A percentile compares a stretch with the other conserved stretches of the same genome.
Evolutionary conservation across 257 asterid genomes (phyloP).

Genomic region (Gynochthodes officinalis): DNA sequence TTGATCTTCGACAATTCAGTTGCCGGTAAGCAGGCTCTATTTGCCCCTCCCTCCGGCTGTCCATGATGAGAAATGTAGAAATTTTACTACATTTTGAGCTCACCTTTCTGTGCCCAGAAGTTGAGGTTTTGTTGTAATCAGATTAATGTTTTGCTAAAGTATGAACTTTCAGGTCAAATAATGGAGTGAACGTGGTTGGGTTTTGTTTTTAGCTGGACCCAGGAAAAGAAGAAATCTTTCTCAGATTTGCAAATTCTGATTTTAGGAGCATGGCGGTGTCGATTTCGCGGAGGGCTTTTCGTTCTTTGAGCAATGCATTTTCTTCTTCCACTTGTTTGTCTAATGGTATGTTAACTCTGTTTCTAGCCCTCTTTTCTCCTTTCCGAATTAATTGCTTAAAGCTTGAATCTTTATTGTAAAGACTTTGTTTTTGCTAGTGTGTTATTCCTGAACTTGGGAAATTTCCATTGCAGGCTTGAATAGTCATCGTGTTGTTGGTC

Average conservation of each 20-base stretch:
- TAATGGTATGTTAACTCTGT: background rate
- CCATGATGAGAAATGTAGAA: background rate
- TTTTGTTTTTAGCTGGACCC: background rate
- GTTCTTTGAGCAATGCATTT: slow-evolving; percentile 18
- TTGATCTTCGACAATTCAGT: background rate
- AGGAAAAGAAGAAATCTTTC: background rate
- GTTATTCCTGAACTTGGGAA: background rate
- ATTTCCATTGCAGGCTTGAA: slow-evolving; percentile 12
- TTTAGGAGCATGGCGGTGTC: slow-evolving; percentile 22
- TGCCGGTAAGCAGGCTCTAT: background rate
- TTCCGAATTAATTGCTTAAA: background rate
- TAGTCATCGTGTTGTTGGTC: slow-evolving; percentile 17
- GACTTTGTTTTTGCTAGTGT: background rate
- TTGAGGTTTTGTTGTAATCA: background rate
- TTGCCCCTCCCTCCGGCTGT: background rate
- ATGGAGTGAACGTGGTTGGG: background rate
- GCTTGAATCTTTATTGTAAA: background rate
- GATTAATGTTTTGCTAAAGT: background rate
- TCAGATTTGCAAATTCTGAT: background rate
- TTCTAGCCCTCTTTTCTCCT: background rate
- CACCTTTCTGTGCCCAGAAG: background rate
- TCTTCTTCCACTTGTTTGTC: slow-evolving; percentile 14
- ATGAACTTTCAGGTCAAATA: slow-evolving; percentile 4
- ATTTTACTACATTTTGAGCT: background rate
- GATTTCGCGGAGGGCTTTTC: slow-evolving; percentile 29